Base-by-base conservation (phyloP, 768 basidiomycete genomes). In the Mycena rosella region DNA sequence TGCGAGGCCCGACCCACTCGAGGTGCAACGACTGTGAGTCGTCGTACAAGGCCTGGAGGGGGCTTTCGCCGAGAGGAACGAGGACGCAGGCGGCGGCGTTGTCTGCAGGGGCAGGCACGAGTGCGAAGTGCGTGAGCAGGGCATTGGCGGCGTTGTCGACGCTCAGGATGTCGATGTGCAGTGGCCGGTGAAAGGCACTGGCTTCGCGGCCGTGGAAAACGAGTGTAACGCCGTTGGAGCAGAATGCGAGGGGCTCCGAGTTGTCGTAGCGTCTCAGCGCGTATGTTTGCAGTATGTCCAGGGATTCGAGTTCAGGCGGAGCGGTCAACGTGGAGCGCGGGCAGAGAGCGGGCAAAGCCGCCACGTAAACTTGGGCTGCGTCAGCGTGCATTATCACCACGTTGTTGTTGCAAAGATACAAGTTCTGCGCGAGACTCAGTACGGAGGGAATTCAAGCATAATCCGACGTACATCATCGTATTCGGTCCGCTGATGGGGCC, bases 121-220 rank as follows among this genome's bases (percentile, higher is more conserved):
- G 14, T 6, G 58, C 63, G 14, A 51, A 65, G 44, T 70, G 69
- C 13, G 63, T 62, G 20, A 70, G 30, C 0, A 70, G 29, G 2
- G 27, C 34, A 13, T 53, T 42, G 18, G 7, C 26, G 42, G 36
- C 20, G n/a, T 38, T 5, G 2, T 59, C 36, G 44, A n/a, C n/a
- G n/a, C 55, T 70, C 34, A 65, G 15, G 26, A 70, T 30, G 29
- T 70, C 69, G 55, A 70, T 53, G 49, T 56, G 30, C 18, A 70
- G n/a, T 26, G 69, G 64, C 26, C 42, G 51, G 4, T 60, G 48
- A 2, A 27, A 14, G 2, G 53, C 62, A 38, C 54, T 56, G 48
- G 18, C 54, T 47, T 70, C 69, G 18, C 61, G 64, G 3, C 65
- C 69, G 30, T 62, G 65, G 45, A 66, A 70, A 17, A 67, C 61